Evolutionary conservation across 2,329 filamentous ascomycete species (phyloP), one percentile per base, ranked within the genome.

Genomic region (Calonectria pteridis): DNA sequence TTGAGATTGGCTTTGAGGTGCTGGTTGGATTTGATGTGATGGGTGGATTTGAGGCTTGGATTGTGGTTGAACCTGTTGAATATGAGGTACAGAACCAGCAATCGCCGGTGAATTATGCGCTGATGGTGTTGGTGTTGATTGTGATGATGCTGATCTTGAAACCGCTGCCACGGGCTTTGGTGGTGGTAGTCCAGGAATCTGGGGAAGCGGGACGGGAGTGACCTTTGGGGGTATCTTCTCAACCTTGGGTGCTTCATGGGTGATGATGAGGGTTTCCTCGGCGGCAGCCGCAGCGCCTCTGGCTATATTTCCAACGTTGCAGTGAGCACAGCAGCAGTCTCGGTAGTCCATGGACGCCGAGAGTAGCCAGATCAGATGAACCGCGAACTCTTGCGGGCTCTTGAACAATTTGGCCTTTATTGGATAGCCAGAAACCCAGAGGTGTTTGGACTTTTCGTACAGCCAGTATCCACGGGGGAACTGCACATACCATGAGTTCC

Each of bases 271-370:
- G 3, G 71, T 76, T 14, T 84, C 84, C 3, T 85, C 84, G 13
- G 69, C 50, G 63, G 74, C 65, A 6, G 69, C 23, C 4, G 53
- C 33, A 4, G 75, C 63, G 10, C 76, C 76, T 67, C 81, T 85
- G 26, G 78, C 58, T 14, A 76, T 70, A 37, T 64, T 82, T 10
- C 81, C 78, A 6, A 82, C 75, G 69, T 87, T 87, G 80, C 88
- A 90, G 62, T 88, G 85, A 16, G 87, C 84, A 74, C 89, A 90
- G 66, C 87, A 88, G 79, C 89, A 90, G 74, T 89, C 87, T 55
- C 78, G 84, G 59, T 88, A 87, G 77, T 88, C 86, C 73, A 81
- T 83, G 18, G 88, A 89, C 20, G 82, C 78, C 35, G 88, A 88
- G 10, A 88, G 81, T 3, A 90, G 85, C 88, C 88, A 90, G 63